phyloP scores from a whole-genome alignment of 208 protist species.

The Trypanosoma melophagium region DNA sequence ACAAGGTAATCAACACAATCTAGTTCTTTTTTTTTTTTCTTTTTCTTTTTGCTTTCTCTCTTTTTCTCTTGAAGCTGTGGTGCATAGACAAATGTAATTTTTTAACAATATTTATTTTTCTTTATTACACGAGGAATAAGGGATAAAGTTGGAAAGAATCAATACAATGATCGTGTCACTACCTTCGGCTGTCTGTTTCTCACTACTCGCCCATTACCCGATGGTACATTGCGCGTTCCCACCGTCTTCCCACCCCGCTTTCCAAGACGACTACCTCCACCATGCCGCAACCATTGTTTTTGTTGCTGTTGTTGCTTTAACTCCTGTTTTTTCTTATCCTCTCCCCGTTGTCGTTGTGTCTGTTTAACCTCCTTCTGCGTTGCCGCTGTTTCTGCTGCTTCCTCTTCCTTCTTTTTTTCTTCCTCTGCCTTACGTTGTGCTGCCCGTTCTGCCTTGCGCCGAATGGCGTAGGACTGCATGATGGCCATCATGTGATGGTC shows the following conservation, averaged over 20 bases:
- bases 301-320: slow-evolving; percentile 10
- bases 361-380: no score
- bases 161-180: slow-evolving; percentile 60
- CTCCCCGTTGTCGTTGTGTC: neutral
- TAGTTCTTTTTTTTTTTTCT: neutral
- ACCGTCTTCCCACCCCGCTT: neutral
- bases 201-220: slow-evolving; percentile 5
- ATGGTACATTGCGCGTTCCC: neutral
- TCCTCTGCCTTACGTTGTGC: slow-evolving; percentile 20
- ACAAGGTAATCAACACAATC: neutral
- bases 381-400: no score
- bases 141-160: neutral
- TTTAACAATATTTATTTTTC: no score
- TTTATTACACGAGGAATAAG: neutral
- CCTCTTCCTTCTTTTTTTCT: slow-evolving; percentile 19
- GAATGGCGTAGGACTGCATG: slow-evolving; percentile 84
- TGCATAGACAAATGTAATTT: no score
- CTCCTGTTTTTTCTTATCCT: neutral
- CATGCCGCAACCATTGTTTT: slow-evolving; percentile 6
- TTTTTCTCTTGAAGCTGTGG: neutral
- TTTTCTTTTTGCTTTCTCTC: neutral
- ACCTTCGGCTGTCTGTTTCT: slow-evolving; percentile 29
- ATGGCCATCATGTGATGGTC: slow-evolving; percentile 78
- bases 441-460: slow-evolving; percentile 69
- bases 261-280: neutral